These are phyloP conservation scores for Dentipellis fragilis DNA, from an alignment of 768 basidiomycete species.

Conservation along the genomic window DNA sequence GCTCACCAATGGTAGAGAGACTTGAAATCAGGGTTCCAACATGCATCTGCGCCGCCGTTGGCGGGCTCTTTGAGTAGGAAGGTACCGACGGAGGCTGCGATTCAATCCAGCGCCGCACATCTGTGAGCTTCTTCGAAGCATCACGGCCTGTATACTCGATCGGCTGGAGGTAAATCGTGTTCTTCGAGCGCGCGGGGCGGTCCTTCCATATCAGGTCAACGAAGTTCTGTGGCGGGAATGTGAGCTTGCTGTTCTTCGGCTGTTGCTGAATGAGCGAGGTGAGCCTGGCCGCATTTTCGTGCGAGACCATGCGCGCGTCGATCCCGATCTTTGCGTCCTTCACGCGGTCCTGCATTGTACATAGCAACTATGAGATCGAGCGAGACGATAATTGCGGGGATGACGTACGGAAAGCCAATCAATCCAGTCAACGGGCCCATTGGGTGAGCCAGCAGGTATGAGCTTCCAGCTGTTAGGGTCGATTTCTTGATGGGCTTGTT, in stretches of 20 bases:
- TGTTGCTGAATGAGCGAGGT: slow-evolving; percentile 37
- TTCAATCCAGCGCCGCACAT: slow-evolving; percentile 62
- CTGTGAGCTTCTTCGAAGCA: slow-evolving; percentile 57
- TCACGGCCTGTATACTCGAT: slow-evolving; percentile 61
- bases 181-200: slow-evolving; percentile 59
- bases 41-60: slow-evolving; percentile 53
- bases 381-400: not conserved
- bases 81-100: slow-evolving; percentile 47
- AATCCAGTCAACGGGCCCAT: slow-evolving; percentile 62
- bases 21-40: slow-evolving; percentile 60
- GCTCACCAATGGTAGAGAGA: slow-evolving; percentile 61
- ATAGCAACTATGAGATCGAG: not conserved
- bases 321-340: slow-evolving; percentile 56
- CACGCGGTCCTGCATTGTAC: slow-evolving; percentile 25
- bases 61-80: slow-evolving; percentile 51
- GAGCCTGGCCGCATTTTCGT: slow-evolving; percentile 56
- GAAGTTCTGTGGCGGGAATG: slow-evolving; percentile 77
- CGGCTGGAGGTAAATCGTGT: slow-evolving; percentile 56
- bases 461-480: slow-evolving; percentile 65
- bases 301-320: slow-evolving; percentile 76
- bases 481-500: slow-evolving; percentile 61
- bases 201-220: slow-evolving; percentile 76
- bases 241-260: slow-evolving; percentile 49
- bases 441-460: slow-evolving; percentile 42
- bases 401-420: slow-evolving; percentile 44